Percentiles rank a stretch among this genome's conserved stretches.
phyloP scores from a whole-genome alignment of 345 rosid species.

The Salix dunnii region DNA sequence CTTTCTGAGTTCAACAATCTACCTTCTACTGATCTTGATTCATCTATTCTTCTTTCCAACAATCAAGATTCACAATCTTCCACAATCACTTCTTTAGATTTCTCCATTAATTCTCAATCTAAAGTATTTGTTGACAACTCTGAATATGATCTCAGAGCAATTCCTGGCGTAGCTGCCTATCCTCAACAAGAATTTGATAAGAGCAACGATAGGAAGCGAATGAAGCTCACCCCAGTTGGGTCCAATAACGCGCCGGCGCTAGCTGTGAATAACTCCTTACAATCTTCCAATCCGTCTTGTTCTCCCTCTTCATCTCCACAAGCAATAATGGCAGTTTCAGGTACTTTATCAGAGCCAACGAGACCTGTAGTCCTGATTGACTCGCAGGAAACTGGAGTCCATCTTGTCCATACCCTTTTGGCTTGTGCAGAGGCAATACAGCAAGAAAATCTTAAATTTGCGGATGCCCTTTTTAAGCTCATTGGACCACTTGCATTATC shows the following conservation, averaged over 20 bases:
- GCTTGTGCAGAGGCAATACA: slow-evolving; percentile 34
- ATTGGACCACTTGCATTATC: slow-evolving; percentile 28
- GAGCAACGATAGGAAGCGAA: slow-evolving; percentile 12
- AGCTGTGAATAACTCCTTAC: not conserved
- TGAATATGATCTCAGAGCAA: slow-evolving; percentile 33
- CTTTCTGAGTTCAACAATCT: slow-evolving; percentile 24
- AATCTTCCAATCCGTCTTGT: not conserved
- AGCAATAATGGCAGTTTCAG: not conserved
- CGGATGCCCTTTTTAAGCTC: slow-evolving; percentile 25
- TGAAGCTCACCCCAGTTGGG: slow-evolving; percentile 5
- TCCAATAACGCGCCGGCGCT: not conserved
- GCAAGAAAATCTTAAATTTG: slow-evolving; percentile 21
- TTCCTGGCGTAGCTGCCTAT: slow-evolving; percentile 31
- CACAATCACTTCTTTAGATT: not conserved
- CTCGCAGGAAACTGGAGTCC: slow-evolving; percentile 30
- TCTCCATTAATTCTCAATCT: slow-evolving; percentile 1
- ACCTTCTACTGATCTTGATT: not conserved
- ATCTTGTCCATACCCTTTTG: slow-evolving; percentile 29
- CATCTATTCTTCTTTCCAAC: not conserved
- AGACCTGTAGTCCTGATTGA: slow-evolving; percentile 27
- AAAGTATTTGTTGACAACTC: slow-evolving; percentile 19
- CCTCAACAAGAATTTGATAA: slow-evolving; percentile 13
- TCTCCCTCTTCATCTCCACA: not conserved
- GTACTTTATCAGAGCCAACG: not conserved
- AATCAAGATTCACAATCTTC: slow-evolving; percentile 16